A percentile compares a stretch with the other conserved stretches of the same genome.
phyloP scores from a whole-genome alignment of 331 rosid genomes.

The Malus hybrid region DNA sequence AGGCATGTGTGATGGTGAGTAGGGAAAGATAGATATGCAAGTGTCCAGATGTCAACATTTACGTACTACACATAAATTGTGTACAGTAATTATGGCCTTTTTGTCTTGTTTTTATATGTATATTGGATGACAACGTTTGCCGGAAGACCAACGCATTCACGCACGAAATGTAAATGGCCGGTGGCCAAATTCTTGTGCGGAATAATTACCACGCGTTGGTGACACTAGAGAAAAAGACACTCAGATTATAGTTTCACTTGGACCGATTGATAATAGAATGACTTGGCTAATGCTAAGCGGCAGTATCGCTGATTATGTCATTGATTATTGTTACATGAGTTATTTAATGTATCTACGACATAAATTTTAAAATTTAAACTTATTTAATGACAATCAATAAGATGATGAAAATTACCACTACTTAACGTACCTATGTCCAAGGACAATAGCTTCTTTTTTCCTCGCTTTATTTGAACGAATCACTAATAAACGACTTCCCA shows the following conservation, averaged over 20 bases:
- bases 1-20: background rate
- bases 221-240: background rate
- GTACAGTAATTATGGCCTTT: background rate
- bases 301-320: too few relatives aligned
- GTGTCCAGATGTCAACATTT: background rate
- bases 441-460: too few relatives aligned
- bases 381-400: rapidly evolving
- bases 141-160: background rate
- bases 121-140: background rate
- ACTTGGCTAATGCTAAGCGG: too few relatives aligned
- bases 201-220: background rate
- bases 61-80: background rate
- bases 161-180: background rate
- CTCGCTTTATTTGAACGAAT: background rate
- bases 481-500: background rate
- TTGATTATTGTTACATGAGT: too few relatives aligned
- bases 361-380: too few relatives aligned
- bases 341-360: too few relatives aligned
- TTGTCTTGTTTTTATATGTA: background rate
- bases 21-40: background rate
- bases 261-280: background rate
- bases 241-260: too few relatives aligned
- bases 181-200: background rate
- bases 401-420: too few relatives aligned
- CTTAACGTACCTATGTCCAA: background rate